A percentile compares a stretch with the other conserved stretches of the same genome.
phyloP scores from a whole-genome alignment of 306 rosid species.

The Calophaca sinica region DNA sequence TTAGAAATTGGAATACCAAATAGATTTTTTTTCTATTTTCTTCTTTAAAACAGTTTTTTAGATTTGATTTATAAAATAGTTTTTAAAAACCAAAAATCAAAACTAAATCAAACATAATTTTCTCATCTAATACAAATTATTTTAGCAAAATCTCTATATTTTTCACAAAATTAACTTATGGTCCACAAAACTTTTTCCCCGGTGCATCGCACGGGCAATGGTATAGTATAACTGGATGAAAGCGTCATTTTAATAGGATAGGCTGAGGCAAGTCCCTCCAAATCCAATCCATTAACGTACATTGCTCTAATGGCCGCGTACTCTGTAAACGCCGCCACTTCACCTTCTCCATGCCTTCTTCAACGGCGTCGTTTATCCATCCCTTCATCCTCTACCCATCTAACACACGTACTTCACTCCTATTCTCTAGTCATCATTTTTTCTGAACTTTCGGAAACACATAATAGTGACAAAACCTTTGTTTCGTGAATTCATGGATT shows the following conservation, averaged over 20 bases:
- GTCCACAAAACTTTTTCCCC: too few species aligned
- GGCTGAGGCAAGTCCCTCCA: slow-evolving; percentile 5
- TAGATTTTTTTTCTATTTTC: too few species aligned
- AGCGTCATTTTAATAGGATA: slow-evolving; percentile 4
- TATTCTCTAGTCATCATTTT: background rate
- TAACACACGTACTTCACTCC: slow-evolving; percentile 23
- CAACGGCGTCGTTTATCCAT: slow-evolving; percentile 45
- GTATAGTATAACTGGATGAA: too few species aligned
- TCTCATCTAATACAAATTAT: too few species aligned
- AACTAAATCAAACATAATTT: too few species aligned
- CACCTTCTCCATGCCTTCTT: slow-evolving; percentile 47
- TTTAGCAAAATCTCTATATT: too few species aligned
- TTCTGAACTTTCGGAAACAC: background rate
- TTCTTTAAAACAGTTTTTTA: too few species aligned
- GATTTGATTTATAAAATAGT: too few species aligned
- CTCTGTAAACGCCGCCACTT: slow-evolving; percentile 40
- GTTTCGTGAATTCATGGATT: background rate
- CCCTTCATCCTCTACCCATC: slow-evolving; percentile 40
- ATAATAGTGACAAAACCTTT: background rate
- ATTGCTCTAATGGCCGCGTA: slow-evolving; percentile 51
- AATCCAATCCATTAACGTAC: slow-evolving; percentile 19
- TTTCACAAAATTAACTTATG: too few species aligned
- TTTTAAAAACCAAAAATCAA: too few species aligned
- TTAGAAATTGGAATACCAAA: too few species aligned
- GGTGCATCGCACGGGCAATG: too few species aligned